Percentiles rank a stretch among this genome's conserved stretches.
These are phyloP conservation scores for Phytophthora fragariae DNA, from an alignment of 352 stramenopile species.

Conservation along the genomic window DNA sequence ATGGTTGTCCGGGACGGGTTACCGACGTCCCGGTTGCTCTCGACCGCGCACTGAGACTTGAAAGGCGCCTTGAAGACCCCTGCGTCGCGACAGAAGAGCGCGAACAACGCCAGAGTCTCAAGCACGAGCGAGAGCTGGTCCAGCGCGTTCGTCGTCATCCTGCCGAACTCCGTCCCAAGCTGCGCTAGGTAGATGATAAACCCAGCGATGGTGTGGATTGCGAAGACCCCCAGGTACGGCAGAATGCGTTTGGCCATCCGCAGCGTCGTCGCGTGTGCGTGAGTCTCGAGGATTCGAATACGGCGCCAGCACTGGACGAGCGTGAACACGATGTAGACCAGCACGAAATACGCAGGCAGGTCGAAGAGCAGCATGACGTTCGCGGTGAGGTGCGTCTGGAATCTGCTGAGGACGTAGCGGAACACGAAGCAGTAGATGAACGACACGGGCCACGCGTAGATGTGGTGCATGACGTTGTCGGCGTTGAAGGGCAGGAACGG, in stretches of 20 bases:
- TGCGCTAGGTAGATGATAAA: slow-evolving; percentile 69
- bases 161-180: slow-evolving; percentile 37
- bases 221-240: slow-evolving; percentile 80
- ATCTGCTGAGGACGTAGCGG: slow-evolving; percentile 60
- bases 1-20: slow-evolving; percentile 27
- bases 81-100: slow-evolving; percentile 79
- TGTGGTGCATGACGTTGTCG: slow-evolving; percentile 87
- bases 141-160: slow-evolving; percentile 61
- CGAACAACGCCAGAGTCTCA: slow-evolving; percentile 72
- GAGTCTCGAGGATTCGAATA: slow-evolving; percentile 74
- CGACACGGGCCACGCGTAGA: slow-evolving; percentile 80
- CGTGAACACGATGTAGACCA: slow-evolving; percentile 71
- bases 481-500: slow-evolving; percentile 89
- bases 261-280: slow-evolving; percentile 78
- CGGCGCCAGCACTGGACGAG: slow-evolving; percentile 75
- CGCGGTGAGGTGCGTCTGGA: slow-evolving; percentile 26
- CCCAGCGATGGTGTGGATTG: slow-evolving; percentile 49
- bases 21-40: slow-evolving; percentile 8
- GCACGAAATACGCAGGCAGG: slow-evolving; percentile 68
- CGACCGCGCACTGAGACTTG: neutral
- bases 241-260: slow-evolving; percentile 88
- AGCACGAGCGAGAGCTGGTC: slow-evolving; percentile 82
- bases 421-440: slow-evolving; percentile 77
- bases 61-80: slow-evolving; percentile 55
- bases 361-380: slow-evolving; percentile 79